Base-by-base conservation (phyloP, 768 basidiomycete species). In the Dictyophora rubrovolvata region DNA sequence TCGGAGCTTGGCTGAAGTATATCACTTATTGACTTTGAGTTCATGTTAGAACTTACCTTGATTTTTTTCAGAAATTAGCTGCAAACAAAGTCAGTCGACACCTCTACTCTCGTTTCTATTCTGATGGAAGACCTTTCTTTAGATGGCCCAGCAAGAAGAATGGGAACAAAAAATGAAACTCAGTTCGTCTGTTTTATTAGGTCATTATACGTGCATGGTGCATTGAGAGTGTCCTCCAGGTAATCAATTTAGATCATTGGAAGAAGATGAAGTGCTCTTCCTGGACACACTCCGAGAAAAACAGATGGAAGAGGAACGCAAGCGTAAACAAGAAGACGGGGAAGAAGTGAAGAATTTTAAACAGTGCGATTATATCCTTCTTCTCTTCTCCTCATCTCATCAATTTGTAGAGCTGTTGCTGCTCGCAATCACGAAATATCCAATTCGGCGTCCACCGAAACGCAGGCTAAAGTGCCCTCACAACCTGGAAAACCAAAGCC, bases 81-180 rank as follows among this genome's bases (percentile, higher is more conserved):
- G 87, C 89, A 48, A 93, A 93, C 69, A 88, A 81, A 78, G 89
- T 89, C 69, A 69, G 76, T 69, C 57, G 34, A 57, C 21, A 3
- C 10, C 51, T 28, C 34, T 6, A 17, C 51, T 21, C 21, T 18
- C 34, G 23, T 21, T 62, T 21, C 5, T 12, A 18, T 46, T 53
- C 36, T n/a, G 20, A 33, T 7, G 28, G n/a, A 28, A 28, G 60
- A 62, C 63, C 56, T 56, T 60, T 63, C 17, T 62, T 17, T 65
- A 90, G 88, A 82, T 85, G 66, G 89, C 88, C 63, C 91, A 92
- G 70, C 89, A 93, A 72, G 90, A 93, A 70, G 88, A 93, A 81
- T 93, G 89, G 87, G 90, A 93, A 68, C 87, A 90, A 69, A 87
- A 87, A 69, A 89, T 83, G 61, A 91, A 90, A 69, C 80, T 93